phyloP scores from a whole-genome alignment of 805 yeast species.

The Starmerella floricola region DNA sequence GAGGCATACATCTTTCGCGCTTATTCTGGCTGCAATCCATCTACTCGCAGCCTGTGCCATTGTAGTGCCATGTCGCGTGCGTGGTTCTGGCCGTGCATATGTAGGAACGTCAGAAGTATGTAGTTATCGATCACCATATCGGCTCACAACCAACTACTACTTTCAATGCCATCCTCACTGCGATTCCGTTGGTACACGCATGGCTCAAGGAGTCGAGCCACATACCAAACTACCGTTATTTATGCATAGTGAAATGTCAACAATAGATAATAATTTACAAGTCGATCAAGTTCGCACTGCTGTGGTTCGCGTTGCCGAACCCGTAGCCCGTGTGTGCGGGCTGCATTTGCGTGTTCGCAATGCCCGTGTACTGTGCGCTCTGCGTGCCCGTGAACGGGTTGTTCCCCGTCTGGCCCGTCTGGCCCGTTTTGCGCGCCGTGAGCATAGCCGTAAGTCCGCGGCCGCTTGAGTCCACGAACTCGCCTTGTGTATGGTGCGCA shows the following conservation, averaged over 20 bases:
- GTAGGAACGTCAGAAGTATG: no score
- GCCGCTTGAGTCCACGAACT: constrained; percentile 78
- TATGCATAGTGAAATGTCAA: neutral
- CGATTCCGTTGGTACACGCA: no score
- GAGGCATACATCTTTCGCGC: no score
- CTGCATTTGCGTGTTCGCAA: constrained; percentile 51
- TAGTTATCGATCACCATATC: no score
- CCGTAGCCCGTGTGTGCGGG: constrained; percentile 91
- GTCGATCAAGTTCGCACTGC: constrained; percentile 28
- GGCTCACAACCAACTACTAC: no score
- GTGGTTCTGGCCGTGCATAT: no score
- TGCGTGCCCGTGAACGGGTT: constrained; percentile 54
- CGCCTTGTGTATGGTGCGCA: constrained; percentile 79
- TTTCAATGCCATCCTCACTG: no score
- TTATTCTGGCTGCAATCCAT: no score
- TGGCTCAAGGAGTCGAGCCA: no score
- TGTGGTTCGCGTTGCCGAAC: constrained; percentile 60
- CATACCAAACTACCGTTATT: neutral
- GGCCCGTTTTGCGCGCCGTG: constrained; percentile 22
- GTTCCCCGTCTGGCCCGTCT: constrained; percentile 17
- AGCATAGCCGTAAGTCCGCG: constrained; percentile 42
- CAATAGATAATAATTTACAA: constrained; percentile 13
- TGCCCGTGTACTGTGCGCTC: constrained; percentile 46
- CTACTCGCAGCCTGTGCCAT: no score
- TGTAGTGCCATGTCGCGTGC: no score